Conservation (phyloP, 2,329 filamentous ascomycete genomes). For the Colletotrichum spinosum region DNA sequence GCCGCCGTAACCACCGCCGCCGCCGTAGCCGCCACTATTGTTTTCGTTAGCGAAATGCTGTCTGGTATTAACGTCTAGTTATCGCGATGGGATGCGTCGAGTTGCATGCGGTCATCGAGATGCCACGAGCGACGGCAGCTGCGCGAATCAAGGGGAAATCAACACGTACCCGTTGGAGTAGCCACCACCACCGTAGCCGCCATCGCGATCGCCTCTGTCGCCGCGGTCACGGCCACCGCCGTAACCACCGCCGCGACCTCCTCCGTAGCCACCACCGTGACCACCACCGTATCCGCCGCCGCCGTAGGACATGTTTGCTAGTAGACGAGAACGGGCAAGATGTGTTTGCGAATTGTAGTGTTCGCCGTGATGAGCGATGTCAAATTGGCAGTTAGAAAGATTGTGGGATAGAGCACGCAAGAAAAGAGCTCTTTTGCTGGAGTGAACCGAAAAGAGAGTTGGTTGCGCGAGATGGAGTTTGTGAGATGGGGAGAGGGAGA, state of each 20-base stretch:
- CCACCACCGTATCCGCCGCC: conserved; percentile 47
- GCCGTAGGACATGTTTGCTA: conserved; percentile 59
- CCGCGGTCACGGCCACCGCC: conserved; percentile 46
- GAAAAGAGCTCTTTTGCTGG: conserved; percentile 21
- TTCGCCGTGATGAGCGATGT: conserved; percentile 24
- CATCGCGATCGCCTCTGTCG: conserved; percentile 43
- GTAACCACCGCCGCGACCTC: conserved; percentile 43
- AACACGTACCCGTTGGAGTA: conserved; percentile 56
- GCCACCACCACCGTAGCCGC: conserved; percentile 48
- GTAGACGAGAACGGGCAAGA: conserved; percentile 16
- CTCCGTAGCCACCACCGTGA: conserved; percentile 47
- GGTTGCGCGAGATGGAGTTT: conserved; percentile 31
- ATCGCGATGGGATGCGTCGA: conserved; percentile 13
- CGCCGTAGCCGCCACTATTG: conserved; percentile 48
- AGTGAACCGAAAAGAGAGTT: conserved; percentile 32
- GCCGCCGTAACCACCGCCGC: conserved; percentile 53
- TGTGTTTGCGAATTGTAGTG: conserved; percentile 8
- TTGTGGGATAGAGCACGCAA: conserved; percentile 23
- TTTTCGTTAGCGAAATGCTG: conserved; percentile 49
- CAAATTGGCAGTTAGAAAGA: conserved; percentile 27
- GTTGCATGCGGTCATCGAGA: not conserved
- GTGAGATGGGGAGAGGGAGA: conserved; percentile 31
- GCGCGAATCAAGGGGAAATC: conserved; percentile 42
- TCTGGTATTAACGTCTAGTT: conserved; percentile 2
- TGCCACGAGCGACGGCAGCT: conserved; percentile 42